Evolutionary conservation across 2,329 filamentous ascomycete genomes (phyloP).

Genomic region (Nothophaeocryptopus gaeumannii): DNA sequence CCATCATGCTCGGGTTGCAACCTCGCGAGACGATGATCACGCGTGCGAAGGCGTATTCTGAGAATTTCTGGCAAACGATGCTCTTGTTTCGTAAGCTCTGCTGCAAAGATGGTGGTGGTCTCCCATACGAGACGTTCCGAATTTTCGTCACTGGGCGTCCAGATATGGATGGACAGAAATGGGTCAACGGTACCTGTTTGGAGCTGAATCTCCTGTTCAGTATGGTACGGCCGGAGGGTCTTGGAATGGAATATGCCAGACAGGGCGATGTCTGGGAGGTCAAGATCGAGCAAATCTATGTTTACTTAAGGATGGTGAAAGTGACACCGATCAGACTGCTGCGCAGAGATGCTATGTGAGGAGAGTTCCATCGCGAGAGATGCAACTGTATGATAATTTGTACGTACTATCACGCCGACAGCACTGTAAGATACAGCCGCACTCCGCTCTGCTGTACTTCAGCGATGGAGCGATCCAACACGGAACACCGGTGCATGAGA

Average conservation of each 20-base stretch:
- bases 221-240: conserved; percentile 20
- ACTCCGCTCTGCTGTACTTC: too few relatives aligned
- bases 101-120: conserved; percentile 30
- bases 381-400: too few relatives aligned
- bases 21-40: conserved; percentile 46
- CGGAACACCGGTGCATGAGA: too few relatives aligned
- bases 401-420: too few relatives aligned
- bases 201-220: conserved; percentile 22
- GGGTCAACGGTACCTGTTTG: conserved; percentile 8
- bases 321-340: conserved; percentile 41
- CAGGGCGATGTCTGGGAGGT: conserved; percentile 49
- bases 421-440: too few relatives aligned
- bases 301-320: conserved; percentile 33
- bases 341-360: conserved; percentile 19
- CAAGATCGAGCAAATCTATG: conserved; percentile 37
- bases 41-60: conserved; percentile 35
- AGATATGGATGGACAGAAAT: background rate
- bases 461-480: too few relatives aligned
- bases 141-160: conserved; percentile 4
- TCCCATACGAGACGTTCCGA: conserved; percentile 18
- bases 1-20: conserved; percentile 47
- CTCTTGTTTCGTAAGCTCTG: conserved; percentile 59
- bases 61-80: conserved; percentile 51
- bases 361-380: background rate
- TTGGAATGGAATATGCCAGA: conserved; percentile 21